Base-by-base conservation (phyloP, 2,329 filamentous ascomycete genomes). In the Zasmidium angulare region DNA sequence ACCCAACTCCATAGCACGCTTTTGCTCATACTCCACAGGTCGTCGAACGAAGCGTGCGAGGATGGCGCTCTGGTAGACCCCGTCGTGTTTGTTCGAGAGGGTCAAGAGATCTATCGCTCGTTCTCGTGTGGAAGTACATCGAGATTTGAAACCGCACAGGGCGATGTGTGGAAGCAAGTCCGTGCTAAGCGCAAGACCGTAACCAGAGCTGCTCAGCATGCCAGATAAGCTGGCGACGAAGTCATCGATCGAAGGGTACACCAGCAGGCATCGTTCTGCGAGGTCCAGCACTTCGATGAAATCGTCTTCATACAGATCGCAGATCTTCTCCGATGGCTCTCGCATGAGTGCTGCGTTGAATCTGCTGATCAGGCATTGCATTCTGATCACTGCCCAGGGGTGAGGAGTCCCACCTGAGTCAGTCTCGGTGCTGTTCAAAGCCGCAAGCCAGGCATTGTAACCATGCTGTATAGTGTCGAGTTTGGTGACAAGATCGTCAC, bases 121-220 rank as follows among this genome's bases (percentile, higher is more conserved):
- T 1, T 9, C 40, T 49, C 56, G 49, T 2, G 56, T 58, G 2
- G 23, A 7, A 11, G 50, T 17, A 4, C 24, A 17, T 22, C 56
- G 29, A 19, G 56, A 58, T 26, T 58, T 58, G 31, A 50, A 48
- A 6, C 50, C 56, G 22, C 49, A 50, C 26, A 54, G 29, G 12
- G 46, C 31, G 2, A 58, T 50, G 17, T 50, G 46, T 4, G 50
- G 22, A 2, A 58, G 48, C 22, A 58, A 24, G 20, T 58, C 56
- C 4, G 56, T 58, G 7, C 56, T 53, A 19, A 58, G 23, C 10
- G 56, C 56, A 9, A 58, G 29, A n/a, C 49, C 56, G 22, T 53
- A 53, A 6, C 56, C 56, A 17, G 47, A 29, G 21, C 43, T 46
- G 20, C 50, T 58, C 46, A 58, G 20, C 24, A 31, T 22, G 4